A percentile compares a stretch with the other conserved stretches of the same genome.
phyloP scores from a whole-genome alignment of 768 basidiomycete species.

The Lactarius hatsudake region DNA sequence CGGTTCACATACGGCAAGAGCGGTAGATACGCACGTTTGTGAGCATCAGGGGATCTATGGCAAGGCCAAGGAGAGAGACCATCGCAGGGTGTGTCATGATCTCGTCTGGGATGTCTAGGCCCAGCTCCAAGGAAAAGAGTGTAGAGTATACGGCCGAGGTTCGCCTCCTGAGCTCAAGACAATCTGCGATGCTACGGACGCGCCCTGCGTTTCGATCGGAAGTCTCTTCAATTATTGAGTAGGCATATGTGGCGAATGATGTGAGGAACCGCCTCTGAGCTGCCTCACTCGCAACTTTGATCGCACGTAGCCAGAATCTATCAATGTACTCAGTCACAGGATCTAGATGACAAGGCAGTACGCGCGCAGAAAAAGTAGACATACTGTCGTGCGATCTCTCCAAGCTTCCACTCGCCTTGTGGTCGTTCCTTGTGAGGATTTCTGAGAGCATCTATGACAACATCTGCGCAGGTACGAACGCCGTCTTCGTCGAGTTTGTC shows the following conservation, averaged over 20 bases:
- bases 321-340: background rate
- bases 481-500: slow-evolving; percentile 7
- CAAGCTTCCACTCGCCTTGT: slow-evolving; percentile 12
- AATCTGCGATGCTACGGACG: background rate
- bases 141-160: too few species aligned
- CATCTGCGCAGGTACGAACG: slow-evolving; percentile 1
- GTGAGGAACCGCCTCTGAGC: slow-evolving; percentile 33
- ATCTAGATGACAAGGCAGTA: too few species aligned
- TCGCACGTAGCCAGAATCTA: slow-evolving; percentile 16
- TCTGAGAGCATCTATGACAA: slow-evolving; percentile 8
- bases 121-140: too few species aligned
- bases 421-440: slow-evolving; percentile 15
- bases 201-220: slow-evolving; percentile 26
- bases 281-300: background rate
- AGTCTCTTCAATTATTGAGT: slow-evolving; percentile 35
- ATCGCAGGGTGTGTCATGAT: too few species aligned
- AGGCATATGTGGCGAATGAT: slow-evolving; percentile 32
- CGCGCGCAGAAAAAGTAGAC: background rate
- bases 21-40: too few species aligned
- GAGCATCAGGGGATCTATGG: too few species aligned
- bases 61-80: too few species aligned
- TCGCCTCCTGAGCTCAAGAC: too few species aligned
- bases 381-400: slow-evolving; percentile 20
- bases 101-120: too few species aligned
- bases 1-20: too few species aligned